Conservation (phyloP, 352 stramenopile genomes). For the Pythium chondricola region DNA sequence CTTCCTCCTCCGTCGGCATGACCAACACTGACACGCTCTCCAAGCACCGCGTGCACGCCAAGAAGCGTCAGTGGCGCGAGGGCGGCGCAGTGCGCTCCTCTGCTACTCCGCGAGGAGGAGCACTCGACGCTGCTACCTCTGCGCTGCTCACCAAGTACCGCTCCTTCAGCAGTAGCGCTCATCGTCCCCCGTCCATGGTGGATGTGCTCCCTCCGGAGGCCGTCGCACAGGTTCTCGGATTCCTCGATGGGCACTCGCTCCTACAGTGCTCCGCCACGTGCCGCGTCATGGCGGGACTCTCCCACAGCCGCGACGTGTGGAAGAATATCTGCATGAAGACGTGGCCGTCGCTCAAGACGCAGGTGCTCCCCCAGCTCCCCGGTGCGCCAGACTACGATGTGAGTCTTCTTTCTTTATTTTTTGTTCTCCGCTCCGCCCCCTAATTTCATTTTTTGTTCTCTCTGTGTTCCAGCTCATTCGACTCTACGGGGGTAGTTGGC, state of each 20-base stretch:
- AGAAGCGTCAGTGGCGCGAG: slow-evolving; percentile 46
- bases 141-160: slow-evolving; percentile 25
- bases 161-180: slow-evolving; percentile 5
- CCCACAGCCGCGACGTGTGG: slow-evolving; percentile 59
- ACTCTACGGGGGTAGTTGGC: slow-evolving; percentile 69
- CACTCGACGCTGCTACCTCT: slow-evolving; percentile 28
- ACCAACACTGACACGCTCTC: slow-evolving; percentile 19
- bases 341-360: slow-evolving; percentile 53
- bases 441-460: slow-evolving; percentile 5
- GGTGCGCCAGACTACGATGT: slow-evolving; percentile 76
- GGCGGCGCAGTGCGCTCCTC: slow-evolving; percentile 6
- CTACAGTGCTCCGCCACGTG: slow-evolving; percentile 42
- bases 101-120: slow-evolving; percentile 4
- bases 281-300: slow-evolving; percentile 33
- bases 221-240: slow-evolving; percentile 34
- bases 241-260: slow-evolving; percentile 53
- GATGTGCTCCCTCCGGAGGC: slow-evolving; percentile 48
- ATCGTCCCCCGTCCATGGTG: slow-evolving; percentile 21
- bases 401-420: slow-evolving; percentile 8
- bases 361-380: slow-evolving; percentile 58
- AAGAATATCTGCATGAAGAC: slow-evolving; percentile 48
- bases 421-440: no score
- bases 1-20: slow-evolving; percentile 7
- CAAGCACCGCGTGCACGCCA: slow-evolving; percentile 24
- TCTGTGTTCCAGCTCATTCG: slow-evolving; percentile 42